Base-by-base conservation (phyloP, 2,329 filamentous ascomycete genomes). In the Fusarium brachygibbosum region DNA sequence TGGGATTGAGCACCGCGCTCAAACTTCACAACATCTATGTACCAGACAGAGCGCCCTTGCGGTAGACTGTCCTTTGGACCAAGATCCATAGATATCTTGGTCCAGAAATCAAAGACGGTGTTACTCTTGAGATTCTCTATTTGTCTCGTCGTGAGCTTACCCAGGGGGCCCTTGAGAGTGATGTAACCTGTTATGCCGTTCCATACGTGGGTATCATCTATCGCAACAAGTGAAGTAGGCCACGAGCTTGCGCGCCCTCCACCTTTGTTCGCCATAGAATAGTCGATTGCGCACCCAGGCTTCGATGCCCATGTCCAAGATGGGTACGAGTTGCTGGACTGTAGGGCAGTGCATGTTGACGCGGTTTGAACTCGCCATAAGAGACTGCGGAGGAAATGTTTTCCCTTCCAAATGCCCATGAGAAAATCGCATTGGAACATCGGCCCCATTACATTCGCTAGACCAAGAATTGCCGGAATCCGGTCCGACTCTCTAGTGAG, bases 381-480 rank as follows among this genome's bases (percentile, higher is more conserved):
- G 4, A 49, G 45, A 7, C 45, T 49, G 7, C 31, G 45, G 3
- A n/a, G 21, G 7, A 34, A 35, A 1, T 49, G 11, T 49, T 49
- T 25, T 5, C 45, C 45, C 5, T 25, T 49, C 45, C 45, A 49
- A 5, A 25, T n/a, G 3, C 45, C 45, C 45, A 35, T 35, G 2
- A 14, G 3, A 5, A 49, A 49, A 0, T 49, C 16, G 2, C 31
- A 34, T 25, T 49, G 14, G 17, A 49, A 35, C 45, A 49, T 49
- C 4, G 21, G 31, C 3, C 45, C 45, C 45, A 49, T 49, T 3
- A 49, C 45, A n/a, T 35, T 49, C 2, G 45, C 45, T 6, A 49
- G 11, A 49, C 45, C 45, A 7, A 49, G 45, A 25, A 49, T 49
- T 34, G 45, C 45, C 1, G 45, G 45, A n/a, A 49, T 49, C 16